Percentiles rank a stretch among this genome's conserved stretches.
These are phyloP conservation scores for Allium cepa DNA, from an alignment of 106 monocot genomes.

Conservation along the genomic window DNA sequence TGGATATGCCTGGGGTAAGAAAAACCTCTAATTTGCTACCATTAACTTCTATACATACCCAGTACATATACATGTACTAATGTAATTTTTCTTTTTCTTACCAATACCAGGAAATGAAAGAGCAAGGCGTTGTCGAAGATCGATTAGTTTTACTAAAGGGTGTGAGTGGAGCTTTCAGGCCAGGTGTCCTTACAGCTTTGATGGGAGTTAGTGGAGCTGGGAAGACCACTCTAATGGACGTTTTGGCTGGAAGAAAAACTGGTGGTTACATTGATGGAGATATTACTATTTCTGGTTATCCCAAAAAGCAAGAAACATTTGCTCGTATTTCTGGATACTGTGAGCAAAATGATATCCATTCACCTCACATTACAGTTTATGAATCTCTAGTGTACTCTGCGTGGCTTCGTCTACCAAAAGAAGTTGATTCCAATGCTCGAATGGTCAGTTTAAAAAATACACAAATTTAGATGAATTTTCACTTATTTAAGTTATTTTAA, in stretches of 20 bases:
- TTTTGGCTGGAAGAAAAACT: slow-evolving; percentile 25
- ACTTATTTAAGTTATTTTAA: no score
- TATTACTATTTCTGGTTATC: slow-evolving; percentile 20
- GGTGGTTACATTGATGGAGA: slow-evolving; percentile 26
- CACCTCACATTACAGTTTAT: slow-evolving; percentile 22
- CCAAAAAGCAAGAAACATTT: slow-evolving; percentile 26
- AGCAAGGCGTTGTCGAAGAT: slow-evolving; percentile 15
- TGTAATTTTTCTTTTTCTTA: neutral
- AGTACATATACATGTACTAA: neutral
- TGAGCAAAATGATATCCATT: slow-evolving; percentile 29
- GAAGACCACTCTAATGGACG: slow-evolving; percentile 30
- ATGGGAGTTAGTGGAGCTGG: slow-evolving; percentile 31
- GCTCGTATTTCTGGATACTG: slow-evolving; percentile 27
- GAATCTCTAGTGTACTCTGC: slow-evolving; percentile 26
- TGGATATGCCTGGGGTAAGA: slow-evolving; percentile 23
- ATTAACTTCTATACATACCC: neutral
- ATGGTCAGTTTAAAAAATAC: slow-evolving; percentile 7
- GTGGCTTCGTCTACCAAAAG: slow-evolving; percentile 20
- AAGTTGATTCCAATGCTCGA: slow-evolving; percentile 18
- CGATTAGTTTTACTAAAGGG: slow-evolving; percentile 18
- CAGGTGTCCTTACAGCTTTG: slow-evolving; percentile 23
- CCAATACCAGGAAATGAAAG: slow-evolving; percentile 17
- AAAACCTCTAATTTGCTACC: neutral
- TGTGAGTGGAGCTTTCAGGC: slow-evolving; percentile 27
- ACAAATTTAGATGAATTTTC: no score